phyloP scores from a whole-genome alignment of 495 filamentous ascomycete genomes.

The Trypethelium eluteriae region DNA sequence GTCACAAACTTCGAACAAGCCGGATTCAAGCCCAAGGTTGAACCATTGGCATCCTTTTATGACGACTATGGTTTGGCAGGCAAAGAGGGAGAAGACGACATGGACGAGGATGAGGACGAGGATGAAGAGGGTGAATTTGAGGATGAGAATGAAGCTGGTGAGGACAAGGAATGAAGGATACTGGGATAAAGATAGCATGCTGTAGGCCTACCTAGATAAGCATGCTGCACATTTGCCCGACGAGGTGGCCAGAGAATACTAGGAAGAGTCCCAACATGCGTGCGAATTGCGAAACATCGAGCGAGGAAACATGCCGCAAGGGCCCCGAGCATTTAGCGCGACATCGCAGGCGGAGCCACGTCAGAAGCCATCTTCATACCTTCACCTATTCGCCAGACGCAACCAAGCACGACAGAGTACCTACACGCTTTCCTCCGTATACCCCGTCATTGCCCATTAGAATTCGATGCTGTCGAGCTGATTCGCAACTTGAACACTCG shows the following conservation, averaged over 20 bases:
- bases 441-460: no score
- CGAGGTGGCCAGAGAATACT: background rate
- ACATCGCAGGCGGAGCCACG: background rate
- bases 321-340: background rate
- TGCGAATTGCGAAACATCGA: no score
- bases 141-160: slow-evolving; percentile 42
- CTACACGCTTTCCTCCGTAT: no score
- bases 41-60: slow-evolving; percentile 71
- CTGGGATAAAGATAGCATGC: slow-evolving; percentile 25
- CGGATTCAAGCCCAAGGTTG: slow-evolving; percentile 70
- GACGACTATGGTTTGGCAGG: slow-evolving; percentile 82
- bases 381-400: background rate
- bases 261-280: no score
- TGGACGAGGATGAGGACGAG: slow-evolving; percentile 46
- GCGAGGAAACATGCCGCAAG: background rate
- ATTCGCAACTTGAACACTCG: no score
- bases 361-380: background rate
- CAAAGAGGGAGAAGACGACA: slow-evolving; percentile 50
- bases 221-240: background rate
- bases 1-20: slow-evolving; percentile 60
- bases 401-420: no score
- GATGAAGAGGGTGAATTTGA: slow-evolving; percentile 58
- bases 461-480: no score
- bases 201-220: background rate
- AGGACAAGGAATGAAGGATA: slow-evolving; percentile 28